Evolutionary conservation across 1,284 basidiomycete genomes (phyloP).

Genomic region (Cronartium ribicola): DNA sequence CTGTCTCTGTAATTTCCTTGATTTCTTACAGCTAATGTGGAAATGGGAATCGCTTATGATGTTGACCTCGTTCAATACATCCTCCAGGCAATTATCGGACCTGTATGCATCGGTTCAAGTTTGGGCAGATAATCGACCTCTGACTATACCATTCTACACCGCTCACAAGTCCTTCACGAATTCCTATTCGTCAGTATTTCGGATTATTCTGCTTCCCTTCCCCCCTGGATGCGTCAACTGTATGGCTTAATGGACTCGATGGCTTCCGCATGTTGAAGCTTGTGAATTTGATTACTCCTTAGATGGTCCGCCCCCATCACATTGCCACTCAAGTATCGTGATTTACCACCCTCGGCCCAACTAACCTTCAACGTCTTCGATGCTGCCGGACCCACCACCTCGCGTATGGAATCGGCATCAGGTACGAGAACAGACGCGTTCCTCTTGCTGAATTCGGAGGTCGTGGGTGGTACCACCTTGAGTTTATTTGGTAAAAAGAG

Average conservation of each 20-base stretch:
- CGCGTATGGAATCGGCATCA: constrained; percentile 58
- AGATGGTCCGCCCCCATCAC: constrained; percentile 96
- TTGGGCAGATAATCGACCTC: constrained; percentile 83
- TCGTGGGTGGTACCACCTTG: constrained; percentile 38
- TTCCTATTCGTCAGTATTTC: constrained; percentile 65
- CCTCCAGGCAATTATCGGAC: constrained; percentile 70
- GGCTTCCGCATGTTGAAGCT: constrained; percentile 40
- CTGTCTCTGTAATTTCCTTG: no score
- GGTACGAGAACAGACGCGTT: constrained; percentile 63
- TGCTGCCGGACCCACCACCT: constrained; percentile 67
- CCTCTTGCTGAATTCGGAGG: constrained; percentile 35
- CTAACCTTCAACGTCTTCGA: constrained; percentile 94
- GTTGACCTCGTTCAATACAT: constrained; percentile 1
- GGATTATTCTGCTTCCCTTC: not conserved
- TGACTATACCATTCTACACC: constrained; percentile 83
- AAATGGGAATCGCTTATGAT: no score
- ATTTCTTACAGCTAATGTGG: no score
- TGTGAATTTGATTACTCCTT: constrained; percentile 29
- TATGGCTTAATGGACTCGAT: not conserved
- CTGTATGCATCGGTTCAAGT: constrained; percentile 87
- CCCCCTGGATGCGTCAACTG: not conserved
- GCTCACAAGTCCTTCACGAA: constrained; percentile 86
- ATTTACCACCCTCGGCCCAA: constrained; percentile 79
- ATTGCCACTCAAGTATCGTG: constrained; percentile 82
- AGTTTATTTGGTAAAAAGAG: constrained; percentile 54